Conservation (phyloP, 495 filamentous ascomycete species). For the Aspergillus taichungensis region DNA sequence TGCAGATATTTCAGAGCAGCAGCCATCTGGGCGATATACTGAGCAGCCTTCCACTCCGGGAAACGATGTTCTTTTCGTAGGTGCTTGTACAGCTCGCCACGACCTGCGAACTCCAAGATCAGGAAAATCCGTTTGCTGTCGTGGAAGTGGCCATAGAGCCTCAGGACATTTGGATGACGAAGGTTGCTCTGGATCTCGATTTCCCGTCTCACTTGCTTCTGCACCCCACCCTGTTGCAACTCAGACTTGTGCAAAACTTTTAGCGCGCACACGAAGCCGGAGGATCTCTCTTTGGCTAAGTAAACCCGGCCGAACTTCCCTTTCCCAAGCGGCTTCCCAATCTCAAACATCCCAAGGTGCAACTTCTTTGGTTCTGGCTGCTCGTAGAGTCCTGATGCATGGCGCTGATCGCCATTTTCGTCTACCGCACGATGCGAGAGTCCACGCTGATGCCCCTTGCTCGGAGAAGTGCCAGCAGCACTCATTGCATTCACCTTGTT, state of each 20-base stretch:
- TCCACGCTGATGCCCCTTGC: constrained; percentile 27
- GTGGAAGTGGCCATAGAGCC: constrained; percentile 94
- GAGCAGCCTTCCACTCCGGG: constrained; percentile 90
- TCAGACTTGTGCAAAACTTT: constrained; percentile 96
- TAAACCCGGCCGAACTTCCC: constrained; percentile 98
- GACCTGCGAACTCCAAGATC: constrained; percentile 91
- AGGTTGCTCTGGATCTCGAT: constrained; percentile 98
- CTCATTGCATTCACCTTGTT: constrained; percentile 42
- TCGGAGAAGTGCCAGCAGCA: constrained; percentile 21
- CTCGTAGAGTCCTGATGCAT: constrained; percentile 46
- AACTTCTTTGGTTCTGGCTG: constrained; percentile 65
- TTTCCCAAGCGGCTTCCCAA: constrained; percentile 90
- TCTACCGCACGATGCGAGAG: constrained; percentile 41
- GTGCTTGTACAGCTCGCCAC: constrained; percentile 96
- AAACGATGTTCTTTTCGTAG: constrained; percentile 80
- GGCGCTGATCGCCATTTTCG: constrained; percentile 48
- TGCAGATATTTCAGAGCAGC: constrained; percentile 85
- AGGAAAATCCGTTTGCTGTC: constrained; percentile 93
- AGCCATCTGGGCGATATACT: constrained; percentile 99
- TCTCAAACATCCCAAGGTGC: constrained; percentile 98
- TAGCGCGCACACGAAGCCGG: constrained; percentile 88
- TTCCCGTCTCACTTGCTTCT: constrained; percentile 94
- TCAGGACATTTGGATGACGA: constrained; percentile 90
- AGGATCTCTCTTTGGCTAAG: constrained; percentile 80
- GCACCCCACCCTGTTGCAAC: constrained; percentile 82